A percentile compares a stretch with the other conserved stretches of the same genome.
phyloP scores from a whole-genome alignment of 106 monocot genomes.

The Apostasia shenzhenica region DNA sequence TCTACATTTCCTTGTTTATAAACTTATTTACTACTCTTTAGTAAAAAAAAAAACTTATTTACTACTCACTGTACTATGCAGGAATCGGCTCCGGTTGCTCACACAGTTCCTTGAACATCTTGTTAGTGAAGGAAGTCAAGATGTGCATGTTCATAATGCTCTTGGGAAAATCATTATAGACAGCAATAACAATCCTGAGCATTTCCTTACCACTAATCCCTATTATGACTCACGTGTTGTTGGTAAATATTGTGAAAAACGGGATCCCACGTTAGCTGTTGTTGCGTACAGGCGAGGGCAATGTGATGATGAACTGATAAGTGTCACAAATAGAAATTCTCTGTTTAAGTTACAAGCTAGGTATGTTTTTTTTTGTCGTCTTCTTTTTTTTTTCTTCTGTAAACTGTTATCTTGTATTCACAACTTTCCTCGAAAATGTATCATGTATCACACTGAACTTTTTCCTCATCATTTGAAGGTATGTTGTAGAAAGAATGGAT shows the following conservation, averaged over 20 bases:
- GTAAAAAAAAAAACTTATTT: neutral
- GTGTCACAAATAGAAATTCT: conserved; percentile 94
- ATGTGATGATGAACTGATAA: conserved; percentile 97
- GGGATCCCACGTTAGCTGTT: conserved; percentile 96
- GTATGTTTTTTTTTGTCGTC: conserved; percentile 18
- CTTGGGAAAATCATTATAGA: conserved; percentile 97
- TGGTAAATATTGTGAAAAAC: conserved; percentile 96
- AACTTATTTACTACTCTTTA: neutral
- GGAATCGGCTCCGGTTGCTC: conserved; percentile 83
- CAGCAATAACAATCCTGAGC: conserved; percentile 97
- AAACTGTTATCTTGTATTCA: neutral
- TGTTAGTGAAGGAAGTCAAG: conserved; percentile 98
- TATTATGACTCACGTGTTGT: conserved; percentile 99
- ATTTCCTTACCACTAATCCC: conserved; percentile 93
- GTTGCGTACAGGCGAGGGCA: conserved; percentile 95
- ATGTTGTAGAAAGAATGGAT: conserved; percentile 99
- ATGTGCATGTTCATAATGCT: conserved; percentile 99
- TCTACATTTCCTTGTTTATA: no score
- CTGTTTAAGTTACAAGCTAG: conserved; percentile 92
- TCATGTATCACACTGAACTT: neutral
- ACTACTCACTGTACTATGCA: conserved; percentile 14
- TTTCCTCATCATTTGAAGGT: conserved; percentile 36
- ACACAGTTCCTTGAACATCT: conserved; percentile 97
- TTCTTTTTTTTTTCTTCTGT: neutral
- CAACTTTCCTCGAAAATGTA: neutral